A percentile compares a stretch with the other conserved stretches of the same genome.
Evolutionary conservation across 768 basidiomycete genomes (phyloP).

Genomic region (Suillus decipiens): DNA sequence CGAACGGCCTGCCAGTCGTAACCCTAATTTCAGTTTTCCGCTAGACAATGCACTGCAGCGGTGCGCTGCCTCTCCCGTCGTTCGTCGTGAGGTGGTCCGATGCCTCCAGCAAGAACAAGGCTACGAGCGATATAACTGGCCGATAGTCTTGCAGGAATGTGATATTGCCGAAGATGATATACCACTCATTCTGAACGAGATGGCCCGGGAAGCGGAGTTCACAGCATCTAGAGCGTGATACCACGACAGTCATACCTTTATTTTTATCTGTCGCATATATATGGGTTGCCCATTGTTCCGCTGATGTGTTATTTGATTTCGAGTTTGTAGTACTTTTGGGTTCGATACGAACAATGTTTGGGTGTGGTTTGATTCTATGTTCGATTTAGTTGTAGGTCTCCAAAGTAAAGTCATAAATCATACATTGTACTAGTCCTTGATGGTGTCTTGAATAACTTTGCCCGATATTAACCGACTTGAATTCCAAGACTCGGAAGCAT

Average conservation of each 20-base stretch:
- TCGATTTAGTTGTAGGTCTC: neutral
- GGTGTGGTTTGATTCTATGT: neutral
- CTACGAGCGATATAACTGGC: slow-evolving; percentile 32
- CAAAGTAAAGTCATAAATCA: no score
- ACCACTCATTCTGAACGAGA: slow-evolving; percentile 26
- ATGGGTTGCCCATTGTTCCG: neutral
- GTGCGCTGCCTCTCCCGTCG: slow-evolving; percentile 19
- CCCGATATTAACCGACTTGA: neutral
- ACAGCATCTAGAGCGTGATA: neutral
- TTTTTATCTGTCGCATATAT: neutral
- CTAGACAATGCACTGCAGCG: slow-evolving; percentile 25
- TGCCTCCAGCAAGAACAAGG: slow-evolving; percentile 27
- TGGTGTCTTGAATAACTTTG: neutral
- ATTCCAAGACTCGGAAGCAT: neutral
- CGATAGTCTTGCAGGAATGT: slow-evolving; percentile 23
- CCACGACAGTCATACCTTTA: neutral
- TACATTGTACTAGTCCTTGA: neutral
- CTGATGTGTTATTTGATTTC: neutral
- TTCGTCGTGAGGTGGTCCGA: slow-evolving; percentile 23
- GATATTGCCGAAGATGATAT: slow-evolving; percentile 20
- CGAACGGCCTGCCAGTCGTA: neutral
- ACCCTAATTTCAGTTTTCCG: slow-evolving; percentile 1
- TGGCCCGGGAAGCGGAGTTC: slow-evolving; percentile 27
- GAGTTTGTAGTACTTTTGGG: neutral
- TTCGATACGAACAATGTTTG: neutral